Evolutionary conservation across 345 rosid genomes (phyloP).

Genomic region (Linum tenue): DNA sequence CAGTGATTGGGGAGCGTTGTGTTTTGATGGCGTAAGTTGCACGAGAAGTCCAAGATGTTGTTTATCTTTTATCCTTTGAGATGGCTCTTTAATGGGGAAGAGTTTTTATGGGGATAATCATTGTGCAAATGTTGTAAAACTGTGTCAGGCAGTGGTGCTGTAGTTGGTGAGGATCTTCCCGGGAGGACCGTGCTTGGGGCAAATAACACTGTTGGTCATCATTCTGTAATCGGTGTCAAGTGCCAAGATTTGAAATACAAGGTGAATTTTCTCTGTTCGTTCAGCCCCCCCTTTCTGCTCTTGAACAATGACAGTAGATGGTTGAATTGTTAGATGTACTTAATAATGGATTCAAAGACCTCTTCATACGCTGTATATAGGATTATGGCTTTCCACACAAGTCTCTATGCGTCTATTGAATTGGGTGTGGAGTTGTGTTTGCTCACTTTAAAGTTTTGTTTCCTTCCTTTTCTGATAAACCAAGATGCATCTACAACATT

Average conservation of each 20-base stretch:
- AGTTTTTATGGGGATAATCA: neutral
- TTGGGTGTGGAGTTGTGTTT: neutral
- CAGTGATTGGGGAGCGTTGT: conserved; percentile 62
- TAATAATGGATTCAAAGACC: neutral
- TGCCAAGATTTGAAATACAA: conserved; percentile 90
- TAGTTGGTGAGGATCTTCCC: conserved; percentile 85
- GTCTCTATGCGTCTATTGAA: neutral
- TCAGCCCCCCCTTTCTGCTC: neutral
- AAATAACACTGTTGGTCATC: conserved; percentile 66
- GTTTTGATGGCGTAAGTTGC: conserved; percentile 68
- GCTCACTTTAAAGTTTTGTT: neutral
- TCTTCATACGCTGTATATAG: neutral
- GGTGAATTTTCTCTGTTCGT: conserved; percentile 29
- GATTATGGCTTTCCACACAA: neutral
- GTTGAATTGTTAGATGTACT: neutral
- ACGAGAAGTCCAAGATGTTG: neutral
- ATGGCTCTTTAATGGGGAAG: neutral
- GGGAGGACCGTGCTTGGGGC: conserved; percentile 58
- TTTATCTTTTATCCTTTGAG: too few relatives aligned
- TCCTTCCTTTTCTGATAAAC: too few relatives aligned
- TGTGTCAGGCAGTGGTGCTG: conserved; percentile 79
- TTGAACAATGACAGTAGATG: too few relatives aligned
- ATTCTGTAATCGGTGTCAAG: conserved; percentile 75
- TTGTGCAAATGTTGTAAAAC: neutral
- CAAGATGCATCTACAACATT: too few relatives aligned